Base-by-base conservation (phyloP, 1,284 basidiomycete species). In the Spongiforma sp. region DNA sequence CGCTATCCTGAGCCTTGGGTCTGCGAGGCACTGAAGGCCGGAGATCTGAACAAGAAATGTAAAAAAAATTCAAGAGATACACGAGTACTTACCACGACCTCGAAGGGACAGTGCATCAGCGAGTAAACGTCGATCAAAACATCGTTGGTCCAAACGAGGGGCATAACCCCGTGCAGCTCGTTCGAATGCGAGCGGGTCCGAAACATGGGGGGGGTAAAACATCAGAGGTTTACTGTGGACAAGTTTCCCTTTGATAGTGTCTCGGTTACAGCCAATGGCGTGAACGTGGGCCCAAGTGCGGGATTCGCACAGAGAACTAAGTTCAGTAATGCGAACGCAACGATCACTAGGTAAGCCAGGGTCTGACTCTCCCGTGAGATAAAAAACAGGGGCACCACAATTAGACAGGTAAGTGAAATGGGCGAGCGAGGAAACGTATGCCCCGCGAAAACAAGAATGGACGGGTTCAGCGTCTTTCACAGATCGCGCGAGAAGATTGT, bases 131-230 rank as follows among this genome's bases (percentile, higher is more conserved):
- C n/a, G 19, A 34, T 62, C 59, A 2, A 53, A 53, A 52, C 1
- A 24, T 3, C 36, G 37, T 12, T 52, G 53, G 5, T 64, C 62
- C 0, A 8, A 12, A 17, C 36, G 55, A 39, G 61, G 0, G 1
- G 10, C 39, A 4, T 63, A 63, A 11, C 62, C 62, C 6, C 39
- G 50, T 0, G 62, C 61, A 26, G 62, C 57, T 14, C 53, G 50
- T 39, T 64, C 62, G 4, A 59, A 64, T 2, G 52, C 30, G 1
- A 64, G 10, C 0, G 39, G 56, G 50, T 64, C 57, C 4, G 43
- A 55, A 1, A 64, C 41, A 2, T 56, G 62, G n/a, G 63, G 63
- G 4, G 62, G 62, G 5, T 62, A 64, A 56, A 64, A 64, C 50
- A 64, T 64, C 0, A 64, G 9, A 0, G 56, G 57, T 41, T 64